Conservation (phyloP, 2,329 filamentous ascomycete genomes). For the Botrytis porri region DNA sequence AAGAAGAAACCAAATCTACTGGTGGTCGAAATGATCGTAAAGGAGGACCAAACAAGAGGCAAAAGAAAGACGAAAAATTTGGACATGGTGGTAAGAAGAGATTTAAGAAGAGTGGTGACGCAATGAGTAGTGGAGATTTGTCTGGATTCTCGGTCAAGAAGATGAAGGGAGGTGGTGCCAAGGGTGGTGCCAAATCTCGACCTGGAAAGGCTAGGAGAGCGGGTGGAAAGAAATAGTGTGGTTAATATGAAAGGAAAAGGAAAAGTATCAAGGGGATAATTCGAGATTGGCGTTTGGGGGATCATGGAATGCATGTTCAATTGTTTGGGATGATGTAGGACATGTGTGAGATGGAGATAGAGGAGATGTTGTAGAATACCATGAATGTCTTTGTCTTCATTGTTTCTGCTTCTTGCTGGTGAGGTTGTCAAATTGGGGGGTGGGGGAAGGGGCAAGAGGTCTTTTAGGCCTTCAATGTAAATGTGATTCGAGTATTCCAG, state of each 20-base stretch:
- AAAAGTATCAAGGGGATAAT: slow-evolving; percentile 5
- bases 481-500: too few relatives aligned
- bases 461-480: not conserved
- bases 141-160: slow-evolving; percentile 75
- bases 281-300: slow-evolving; percentile 8
- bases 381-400: slow-evolving; percentile 10
- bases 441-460: too few relatives aligned
- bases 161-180: slow-evolving; percentile 67
- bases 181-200: slow-evolving; percentile 39
- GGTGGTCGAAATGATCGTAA: slow-evolving; percentile 24
- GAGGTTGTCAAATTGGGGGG: not conserved
- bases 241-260: slow-evolving; percentile 11
- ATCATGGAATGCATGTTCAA: not conserved
- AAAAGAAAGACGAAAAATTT: slow-evolving; percentile 93
- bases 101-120: slow-evolving; percentile 86
- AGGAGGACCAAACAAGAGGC: slow-evolving; percentile 65
- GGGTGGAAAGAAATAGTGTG: slow-evolving; percentile 33
- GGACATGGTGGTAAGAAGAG: slow-evolving; percentile 97
- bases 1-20: slow-evolving; percentile 43
- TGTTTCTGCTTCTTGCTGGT: not conserved
- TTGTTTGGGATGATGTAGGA: not conserved
- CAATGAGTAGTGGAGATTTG: slow-evolving; percentile 75
- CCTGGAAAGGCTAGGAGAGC: slow-evolving; percentile 47
- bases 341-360: not conserved
- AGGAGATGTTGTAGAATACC: not conserved